Conservation (phyloP, 306 rosid species). For the Sophora flavescens region DNA sequence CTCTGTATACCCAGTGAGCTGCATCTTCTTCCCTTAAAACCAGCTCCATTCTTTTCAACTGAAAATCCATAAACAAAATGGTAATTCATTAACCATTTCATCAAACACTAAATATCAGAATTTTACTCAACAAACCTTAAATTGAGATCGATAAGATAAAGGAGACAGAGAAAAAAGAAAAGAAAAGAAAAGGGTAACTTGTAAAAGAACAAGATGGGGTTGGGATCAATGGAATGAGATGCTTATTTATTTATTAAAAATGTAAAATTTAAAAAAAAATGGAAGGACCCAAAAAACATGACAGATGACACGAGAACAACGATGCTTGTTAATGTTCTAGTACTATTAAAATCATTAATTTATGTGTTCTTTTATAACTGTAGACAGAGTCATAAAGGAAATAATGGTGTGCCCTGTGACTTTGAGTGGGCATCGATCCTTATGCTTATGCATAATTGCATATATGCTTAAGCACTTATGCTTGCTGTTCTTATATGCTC, state of each 20-base stretch:
- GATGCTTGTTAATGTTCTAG: too few relatives aligned
- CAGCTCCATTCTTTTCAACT: conserved; percentile 56
- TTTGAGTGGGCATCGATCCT: neutral
- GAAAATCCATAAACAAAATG: neutral
- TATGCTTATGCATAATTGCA: too few relatives aligned
- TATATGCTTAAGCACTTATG: too few relatives aligned
- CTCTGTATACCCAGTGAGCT: conserved; percentile 83
- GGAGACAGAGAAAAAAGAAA: neutral
- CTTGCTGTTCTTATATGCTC: too few relatives aligned
- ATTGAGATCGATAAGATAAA: neutral
- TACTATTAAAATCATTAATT: too few relatives aligned
- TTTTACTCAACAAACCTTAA: neutral
- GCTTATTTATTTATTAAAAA: too few relatives aligned
- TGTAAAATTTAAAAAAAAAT: too few relatives aligned
- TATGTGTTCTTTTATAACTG: neutral
- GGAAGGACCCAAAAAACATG: neutral
- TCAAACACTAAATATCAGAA: conserved; percentile 14
- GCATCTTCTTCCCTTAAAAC: conserved; percentile 66
- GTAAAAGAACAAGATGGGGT: neutral
- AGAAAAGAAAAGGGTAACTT: neutral
- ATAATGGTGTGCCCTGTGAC: neutral
- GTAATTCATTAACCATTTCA: conserved; percentile 29
- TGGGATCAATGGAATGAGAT: too few relatives aligned
- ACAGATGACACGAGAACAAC: neutral
- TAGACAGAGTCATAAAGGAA: neutral